Evolutionary conservation across 225 moss, liverwort and hornwort genomes (phyloP).

Genomic region (Marchantia polymorpha): DNA sequence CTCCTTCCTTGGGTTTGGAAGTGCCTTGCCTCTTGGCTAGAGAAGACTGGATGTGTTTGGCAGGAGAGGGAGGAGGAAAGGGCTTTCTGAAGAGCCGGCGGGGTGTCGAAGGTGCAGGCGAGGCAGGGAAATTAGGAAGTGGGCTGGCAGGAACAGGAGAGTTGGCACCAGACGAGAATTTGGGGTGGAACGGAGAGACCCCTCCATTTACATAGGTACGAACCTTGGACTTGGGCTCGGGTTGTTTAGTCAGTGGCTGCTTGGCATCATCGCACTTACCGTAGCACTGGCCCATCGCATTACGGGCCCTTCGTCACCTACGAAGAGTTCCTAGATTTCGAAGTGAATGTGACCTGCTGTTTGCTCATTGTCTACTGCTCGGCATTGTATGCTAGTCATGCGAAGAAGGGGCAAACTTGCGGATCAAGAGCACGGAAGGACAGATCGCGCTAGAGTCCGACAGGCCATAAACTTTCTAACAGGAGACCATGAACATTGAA

Average conservation of each 20-base stretch:
- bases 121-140: constrained; percentile 65
- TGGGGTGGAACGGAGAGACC: constrained; percentile 70
- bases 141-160: constrained; percentile 85
- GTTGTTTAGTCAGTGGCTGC: constrained; percentile 54
- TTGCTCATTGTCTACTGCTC: constrained; percentile 35
- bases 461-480: constrained; percentile 17
- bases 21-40: constrained; percentile 84
- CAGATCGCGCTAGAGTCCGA: constrained; percentile 7
- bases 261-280: constrained; percentile 82
- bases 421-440: neutral
- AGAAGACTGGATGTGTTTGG: constrained; percentile 91
- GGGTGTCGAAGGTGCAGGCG: constrained; percentile 82
- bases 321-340: constrained; percentile 15
- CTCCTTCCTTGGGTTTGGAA: constrained; percentile 61
- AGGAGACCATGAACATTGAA: neutral
- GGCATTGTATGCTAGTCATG: constrained; percentile 14
- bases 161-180: constrained; percentile 57
- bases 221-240: constrained; percentile 53
- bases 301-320: constrained; percentile 45
- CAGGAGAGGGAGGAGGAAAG: constrained; percentile 91
- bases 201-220: constrained; percentile 61
- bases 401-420: neutral
- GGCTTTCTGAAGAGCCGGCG: constrained; percentile 72
- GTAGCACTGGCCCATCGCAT: constrained; percentile 99
- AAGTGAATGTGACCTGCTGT: constrained; percentile 18